A percentile compares a stretch with the other conserved stretches of the same genome.
phyloP scores from a whole-genome alignment of 345 rosid species.

The Lenwebbia sp. region DNA sequence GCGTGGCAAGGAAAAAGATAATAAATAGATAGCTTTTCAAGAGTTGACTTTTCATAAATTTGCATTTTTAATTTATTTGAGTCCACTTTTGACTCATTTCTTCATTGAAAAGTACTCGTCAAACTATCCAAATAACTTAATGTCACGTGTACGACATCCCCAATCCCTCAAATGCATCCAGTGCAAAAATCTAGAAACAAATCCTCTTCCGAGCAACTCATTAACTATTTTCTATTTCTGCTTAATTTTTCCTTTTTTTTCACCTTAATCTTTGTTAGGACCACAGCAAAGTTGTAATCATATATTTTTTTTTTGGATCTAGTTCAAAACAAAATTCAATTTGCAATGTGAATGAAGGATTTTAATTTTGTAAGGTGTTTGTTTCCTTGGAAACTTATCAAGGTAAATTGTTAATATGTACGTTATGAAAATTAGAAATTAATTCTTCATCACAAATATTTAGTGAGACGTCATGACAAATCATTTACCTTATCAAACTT shows the following conservation, averaged over 20 bases:
- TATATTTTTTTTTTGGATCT: not conserved
- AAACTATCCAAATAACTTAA: not conserved
- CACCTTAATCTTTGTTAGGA: not conserved
- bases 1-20: not conserved
- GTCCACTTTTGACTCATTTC: not conserved
- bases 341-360: not conserved
- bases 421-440: not conserved
- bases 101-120: not conserved
- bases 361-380: not conserved
- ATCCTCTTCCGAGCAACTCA: not conserved
- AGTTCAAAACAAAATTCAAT: not conserved
- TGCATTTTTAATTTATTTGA: not conserved
- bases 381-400: not conserved
- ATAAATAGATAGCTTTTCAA: not conserved
- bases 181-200: not conserved
- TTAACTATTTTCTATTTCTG: not conserved
- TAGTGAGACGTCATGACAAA: not conserved
- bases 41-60: not conserved
- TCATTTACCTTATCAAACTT: not conserved
- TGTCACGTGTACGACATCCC: not conserved
- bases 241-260: not conserved
- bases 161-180: not conserved
- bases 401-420: not conserved
- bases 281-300: not conserved
- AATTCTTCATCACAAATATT: not conserved